A percentile compares a stretch with the other conserved stretches of the same genome.
phyloP scores from a whole-genome alignment of 768 basidiomycete genomes.

The Collybia sp. region DNA sequence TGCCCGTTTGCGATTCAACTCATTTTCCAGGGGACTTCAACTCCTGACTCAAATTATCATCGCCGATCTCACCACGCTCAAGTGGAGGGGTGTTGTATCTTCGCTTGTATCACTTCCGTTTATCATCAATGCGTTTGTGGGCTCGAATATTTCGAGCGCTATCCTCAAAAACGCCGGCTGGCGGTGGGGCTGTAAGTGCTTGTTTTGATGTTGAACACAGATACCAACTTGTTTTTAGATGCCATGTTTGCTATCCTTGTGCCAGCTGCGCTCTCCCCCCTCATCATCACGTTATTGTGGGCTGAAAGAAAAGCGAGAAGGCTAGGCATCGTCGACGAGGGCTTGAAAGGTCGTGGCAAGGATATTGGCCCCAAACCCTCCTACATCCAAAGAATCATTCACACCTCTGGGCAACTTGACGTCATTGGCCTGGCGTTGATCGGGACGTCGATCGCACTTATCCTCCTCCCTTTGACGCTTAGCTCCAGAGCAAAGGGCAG shows the following conservation, averaged over 20 bases:
- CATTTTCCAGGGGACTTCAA: conserved; percentile 44
- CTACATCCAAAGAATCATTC: conserved; percentile 14
- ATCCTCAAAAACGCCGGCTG: conserved; percentile 41
- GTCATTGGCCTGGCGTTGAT: conserved; percentile 47
- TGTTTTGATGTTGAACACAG: background rate
- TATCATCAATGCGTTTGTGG: conserved; percentile 61
- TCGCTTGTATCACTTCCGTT: conserved; percentile 44
- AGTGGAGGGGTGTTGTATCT: conserved; percentile 41
- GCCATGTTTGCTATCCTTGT: conserved; percentile 57
- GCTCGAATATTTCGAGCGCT: conserved; percentile 54
- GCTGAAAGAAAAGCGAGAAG: conserved; percentile 44
- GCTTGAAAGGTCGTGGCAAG: background rate
- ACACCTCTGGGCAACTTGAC: conserved; percentile 34
- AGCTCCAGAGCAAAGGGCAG: conserved; percentile 29
- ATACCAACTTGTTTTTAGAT: conserved; percentile 24
- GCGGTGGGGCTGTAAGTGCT: conserved; percentile 64
- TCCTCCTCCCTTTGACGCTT: conserved; percentile 53
- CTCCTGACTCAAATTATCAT: conserved; percentile 61
- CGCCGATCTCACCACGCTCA: conserved; percentile 55
- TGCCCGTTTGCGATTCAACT: conserved; percentile 19
- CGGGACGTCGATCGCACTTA: conserved; percentile 42
- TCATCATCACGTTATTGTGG: conserved; percentile 52
- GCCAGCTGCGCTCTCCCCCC: conserved; percentile 43
- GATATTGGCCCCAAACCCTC: conserved; percentile 1
- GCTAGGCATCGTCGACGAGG: conserved; percentile 18